Conservation (phyloP, 352 stramenopile genomes). For the Phytopythium sindhum region DNA sequence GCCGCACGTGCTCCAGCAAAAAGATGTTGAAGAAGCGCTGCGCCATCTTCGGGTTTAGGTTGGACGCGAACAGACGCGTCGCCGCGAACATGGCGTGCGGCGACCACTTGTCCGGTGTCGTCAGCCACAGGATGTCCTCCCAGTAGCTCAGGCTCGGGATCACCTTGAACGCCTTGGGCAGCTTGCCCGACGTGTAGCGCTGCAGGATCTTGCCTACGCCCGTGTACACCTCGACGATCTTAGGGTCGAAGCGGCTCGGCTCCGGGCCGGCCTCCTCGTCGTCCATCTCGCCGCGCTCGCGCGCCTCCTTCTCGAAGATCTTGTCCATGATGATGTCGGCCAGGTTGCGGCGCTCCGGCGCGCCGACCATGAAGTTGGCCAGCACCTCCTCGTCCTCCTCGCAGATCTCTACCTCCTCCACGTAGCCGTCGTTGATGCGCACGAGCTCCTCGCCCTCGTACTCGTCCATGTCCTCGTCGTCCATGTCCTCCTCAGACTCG, state of each 20-base stretch:
- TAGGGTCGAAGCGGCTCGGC: slow-evolving; percentile 81
- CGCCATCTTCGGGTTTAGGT: slow-evolving; percentile 99
- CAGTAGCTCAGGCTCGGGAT: slow-evolving; percentile 98
- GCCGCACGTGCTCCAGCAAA: slow-evolving; percentile 94
- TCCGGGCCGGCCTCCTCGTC: slow-evolving; percentile 50
- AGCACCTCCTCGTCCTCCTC: slow-evolving; percentile 86
- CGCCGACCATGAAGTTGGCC: slow-evolving; percentile 85
- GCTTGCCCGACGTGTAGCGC: slow-evolving; percentile 97
- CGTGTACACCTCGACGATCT: slow-evolving; percentile 98
- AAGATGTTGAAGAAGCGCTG: slow-evolving; percentile 99
- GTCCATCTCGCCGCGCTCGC: slow-evolving; percentile 77
- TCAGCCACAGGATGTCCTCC: slow-evolving; percentile 98
- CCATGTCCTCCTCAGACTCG: slow-evolving; percentile 66
- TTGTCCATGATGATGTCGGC: slow-evolving; percentile 99
- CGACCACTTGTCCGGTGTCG: slow-evolving; percentile 96
- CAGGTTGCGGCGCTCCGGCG: slow-evolving; percentile 88
- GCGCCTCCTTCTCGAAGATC: slow-evolving; percentile 96
- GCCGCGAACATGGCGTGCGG: slow-evolving; percentile 97
- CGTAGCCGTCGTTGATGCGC: slow-evolving; percentile 88
- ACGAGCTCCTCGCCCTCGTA: slow-evolving; percentile 89
- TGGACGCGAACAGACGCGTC: slow-evolving; percentile 98
- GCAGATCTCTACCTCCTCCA: slow-evolving; percentile 87
- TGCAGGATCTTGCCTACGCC: slow-evolving; percentile 97
- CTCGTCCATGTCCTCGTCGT: slow-evolving; percentile 86
- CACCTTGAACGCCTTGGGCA: slow-evolving; percentile 99